Evolutionary conservation across 2,329 filamentous ascomycete genomes (phyloP).

Genomic region (Fusarium udum): DNA sequence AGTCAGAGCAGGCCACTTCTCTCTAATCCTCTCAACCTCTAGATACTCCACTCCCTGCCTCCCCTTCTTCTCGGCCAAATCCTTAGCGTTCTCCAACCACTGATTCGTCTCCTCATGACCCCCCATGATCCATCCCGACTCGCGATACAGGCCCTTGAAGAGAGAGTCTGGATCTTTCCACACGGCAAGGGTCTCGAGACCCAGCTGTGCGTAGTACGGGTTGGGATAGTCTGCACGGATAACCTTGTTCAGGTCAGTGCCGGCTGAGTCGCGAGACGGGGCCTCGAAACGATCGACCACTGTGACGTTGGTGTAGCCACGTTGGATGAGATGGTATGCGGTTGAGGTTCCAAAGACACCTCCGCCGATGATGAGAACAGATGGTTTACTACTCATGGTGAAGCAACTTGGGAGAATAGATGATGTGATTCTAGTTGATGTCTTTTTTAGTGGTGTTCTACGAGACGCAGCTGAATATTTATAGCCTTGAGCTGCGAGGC

Average conservation of each 20-base stretch:
- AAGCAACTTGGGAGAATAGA: not conserved
- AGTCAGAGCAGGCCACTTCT: conserved; percentile 44
- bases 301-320: conserved; percentile 57
- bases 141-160: conserved; percentile 44
- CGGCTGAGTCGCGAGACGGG: conserved; percentile 62
- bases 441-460: not conserved
- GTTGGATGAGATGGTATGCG: conserved; percentile 54
- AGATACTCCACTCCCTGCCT: conserved; percentile 42
- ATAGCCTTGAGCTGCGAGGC: not conserved
- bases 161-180: conserved; percentile 45
- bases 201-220: conserved; percentile 63
- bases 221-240: conserved; percentile 68
- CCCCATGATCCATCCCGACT: conserved; percentile 47
- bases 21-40: conserved; percentile 37
- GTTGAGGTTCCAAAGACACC: conserved; percentile 63
- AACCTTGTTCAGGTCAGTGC: conserved; percentile 71
- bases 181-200: conserved; percentile 43
- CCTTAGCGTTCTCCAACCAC: conserved; percentile 44
- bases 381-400: conserved; percentile 43
- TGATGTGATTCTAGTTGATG: not conserved
- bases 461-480: not conserved
- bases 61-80: conserved; percentile 37
- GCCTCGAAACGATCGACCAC: conserved; percentile 54
- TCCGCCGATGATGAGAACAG: conserved; percentile 53
- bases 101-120: conserved; percentile 40